These are phyloP conservation scores for Clarireedia monteithiana DNA, from an alignment of 2,329 filamentous ascomycete species.

Conservation along the genomic window DNA sequence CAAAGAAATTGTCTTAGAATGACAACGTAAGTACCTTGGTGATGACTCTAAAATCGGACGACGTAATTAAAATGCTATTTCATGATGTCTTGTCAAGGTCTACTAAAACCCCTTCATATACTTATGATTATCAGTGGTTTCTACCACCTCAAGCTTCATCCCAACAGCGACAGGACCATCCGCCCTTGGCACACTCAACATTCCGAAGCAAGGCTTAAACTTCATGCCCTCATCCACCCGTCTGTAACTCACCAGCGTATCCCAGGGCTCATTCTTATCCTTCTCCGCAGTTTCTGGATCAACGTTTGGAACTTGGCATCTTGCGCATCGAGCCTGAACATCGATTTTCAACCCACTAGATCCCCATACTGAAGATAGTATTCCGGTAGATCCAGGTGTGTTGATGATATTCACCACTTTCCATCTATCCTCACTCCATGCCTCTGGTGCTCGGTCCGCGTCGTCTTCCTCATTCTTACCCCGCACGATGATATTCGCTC, in stretches of 20 bases:
- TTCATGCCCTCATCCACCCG: conserved; percentile 54
- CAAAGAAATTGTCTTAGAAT: too few relatives aligned
- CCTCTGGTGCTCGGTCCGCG: conserved; percentile 25
- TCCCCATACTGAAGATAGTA: neutral
- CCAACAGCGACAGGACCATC: conserved; percentile 49
- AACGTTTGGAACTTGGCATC: conserved; percentile 65
- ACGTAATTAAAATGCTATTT: too few relatives aligned
- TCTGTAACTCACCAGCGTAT: conserved; percentile 47
- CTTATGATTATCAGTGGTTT: conserved; percentile 48
- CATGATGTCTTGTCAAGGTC: neutral
- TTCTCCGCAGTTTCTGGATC: conserved; percentile 38
- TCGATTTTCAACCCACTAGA: conserved; percentile 36
- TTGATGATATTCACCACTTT: conserved; percentile 44
- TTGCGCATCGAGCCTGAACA: conserved; percentile 57
- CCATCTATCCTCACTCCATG: conserved; percentile 57
- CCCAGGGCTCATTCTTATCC: conserved; percentile 43
- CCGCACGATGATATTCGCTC: conserved; percentile 54
- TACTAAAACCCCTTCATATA: conserved; percentile 35
- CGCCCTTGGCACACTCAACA: conserved; percentile 51
- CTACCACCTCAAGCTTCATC: conserved; percentile 48
- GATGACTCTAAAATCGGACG: too few relatives aligned
- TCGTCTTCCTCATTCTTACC: conserved; percentile 33
- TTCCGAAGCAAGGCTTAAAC: conserved; percentile 60
- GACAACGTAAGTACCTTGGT: too few relatives aligned
- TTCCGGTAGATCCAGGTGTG: neutral